Evolutionary conservation across 192 early-diverging fungal genomes (phyloP), one percentile per base, ranked within the genome.

Genomic region (Fimicolochytrium jonesii): DNA sequence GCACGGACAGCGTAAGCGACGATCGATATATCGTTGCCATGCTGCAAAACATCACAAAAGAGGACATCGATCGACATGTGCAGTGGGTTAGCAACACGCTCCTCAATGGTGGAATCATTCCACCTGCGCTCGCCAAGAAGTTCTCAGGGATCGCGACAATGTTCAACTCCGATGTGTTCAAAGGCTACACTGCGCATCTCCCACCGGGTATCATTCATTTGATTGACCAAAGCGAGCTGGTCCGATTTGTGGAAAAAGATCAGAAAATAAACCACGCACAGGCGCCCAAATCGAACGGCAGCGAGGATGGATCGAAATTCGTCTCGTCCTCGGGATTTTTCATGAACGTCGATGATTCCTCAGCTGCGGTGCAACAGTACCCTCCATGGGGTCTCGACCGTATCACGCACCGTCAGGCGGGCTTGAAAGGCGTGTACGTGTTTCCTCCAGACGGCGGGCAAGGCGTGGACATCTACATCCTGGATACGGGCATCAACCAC

Each of bases 401-500:
- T 22, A 74, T 74, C 41, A 41, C 66, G 10, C 72, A 74, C 39
- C 61, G 67, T 13, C 29, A 52, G 26, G 31, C 37, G 6, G 59
- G 64, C 11, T 66, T 62, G 42, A 22, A 43, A 39, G 70, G 70
- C 23, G 22, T 58, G 13, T 72, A 67, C 51, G 46, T 62, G n/a
- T 66, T 48, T n/a, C 64, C 64, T 4, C 35, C 30, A 17, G 43
- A 72, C 39, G 43, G 47, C 35, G 29, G 60, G 47, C 30, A 68
- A 60, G 52, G 26, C 22, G 69, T 74, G 25, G 73, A 74, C 51
- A 59, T 71, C 26, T 75, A 76, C 51, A 57, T 76, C 17, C 42
- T 76, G 0, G 74, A 76, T 49, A 73, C 84, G 25, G 82, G 82
- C 46, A 60, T 86, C 6, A 70, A 67, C 42, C 46, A 53, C 17